Evolutionary conservation across 2,329 filamentous ascomycete genomes (phyloP), one percentile per base, ranked within the genome.

Genomic region (Aureobasidium sp.): DNA sequence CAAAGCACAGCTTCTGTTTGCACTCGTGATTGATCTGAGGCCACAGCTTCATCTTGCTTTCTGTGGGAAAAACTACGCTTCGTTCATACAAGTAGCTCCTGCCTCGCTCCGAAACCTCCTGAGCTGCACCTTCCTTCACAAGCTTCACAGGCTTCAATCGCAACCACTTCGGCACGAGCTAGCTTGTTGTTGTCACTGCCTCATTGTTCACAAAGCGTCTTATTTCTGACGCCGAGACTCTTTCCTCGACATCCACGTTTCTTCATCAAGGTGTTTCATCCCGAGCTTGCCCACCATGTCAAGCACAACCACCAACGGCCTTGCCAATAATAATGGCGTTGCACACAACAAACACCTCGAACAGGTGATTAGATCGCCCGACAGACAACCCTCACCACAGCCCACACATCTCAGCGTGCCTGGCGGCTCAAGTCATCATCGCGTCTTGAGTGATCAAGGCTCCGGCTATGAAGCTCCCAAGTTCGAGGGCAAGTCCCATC

Each of bases 401-500:
- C 89, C 90, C 22, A 90, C 88, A 55, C 88, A 95, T 69, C 78
- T 95, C 68, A 86, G 80, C 62, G 78, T 90, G 19, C 84, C 86
- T 12, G 76, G 79, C 54, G 69, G 72, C 64, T 71, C 63, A 57
- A 68, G 70, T 59, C 80, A 81, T 55, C 83, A 88, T 67, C 81
- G 86, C 53, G 78, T 91, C 53, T 75, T 97, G 55, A 88, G 90
- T 17, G 93, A 93, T 60, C 86, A 89, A 61, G 93, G 90, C 25
- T 86, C 94, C 32, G 93, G 93, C 65, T 98, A 98, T 74, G 85
- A 95, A 59, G 90, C 93, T 21, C 90, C 91, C 41, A 89, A 90
- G 58, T 98, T 98, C 66, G 84, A 89, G 68, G 93, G 91, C 68
- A 96, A 95, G 75, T 78, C 83, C 59, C 83, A 89, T 68, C 93